Conservation (phyloP, 2,329 filamentous ascomycete species). For the Aureobasidium sp. region DNA sequence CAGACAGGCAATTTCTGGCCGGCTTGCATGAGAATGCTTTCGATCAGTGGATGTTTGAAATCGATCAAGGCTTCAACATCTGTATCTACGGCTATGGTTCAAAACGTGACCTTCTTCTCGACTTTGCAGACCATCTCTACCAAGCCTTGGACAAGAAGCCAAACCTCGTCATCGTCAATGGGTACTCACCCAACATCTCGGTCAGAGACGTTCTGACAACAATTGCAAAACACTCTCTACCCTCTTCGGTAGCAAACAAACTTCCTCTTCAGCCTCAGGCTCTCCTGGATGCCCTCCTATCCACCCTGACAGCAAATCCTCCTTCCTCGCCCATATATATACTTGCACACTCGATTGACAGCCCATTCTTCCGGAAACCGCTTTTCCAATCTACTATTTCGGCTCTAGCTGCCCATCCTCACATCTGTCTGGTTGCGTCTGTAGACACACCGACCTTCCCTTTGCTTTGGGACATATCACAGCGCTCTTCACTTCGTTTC, state of each 20-base stretch:
- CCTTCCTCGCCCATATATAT: constrained; percentile 27
- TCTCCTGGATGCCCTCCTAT: constrained; percentile 58
- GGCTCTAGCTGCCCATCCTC: constrained; percentile 63
- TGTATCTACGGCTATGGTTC: constrained; percentile 92
- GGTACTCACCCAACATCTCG: constrained; percentile 60
- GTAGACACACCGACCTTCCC: constrained; percentile 83
- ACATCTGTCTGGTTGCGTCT: constrained; percentile 66
- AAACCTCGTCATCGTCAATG: constrained; percentile 77
- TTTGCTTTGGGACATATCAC: constrained; percentile 78
- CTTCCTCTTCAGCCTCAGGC: constrained; percentile 57
- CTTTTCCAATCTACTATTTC: constrained; percentile 64
- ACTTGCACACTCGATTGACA: constrained; percentile 76
- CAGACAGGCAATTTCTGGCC: constrained; percentile 62
- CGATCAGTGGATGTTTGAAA: constrained; percentile 86
- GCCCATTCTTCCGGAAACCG: constrained; percentile 62
- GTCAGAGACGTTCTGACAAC: constrained; percentile 62
- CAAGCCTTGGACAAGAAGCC: constrained; percentile 33
- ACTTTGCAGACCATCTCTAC: constrained; percentile 66
- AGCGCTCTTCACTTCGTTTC: constrained; percentile 77
- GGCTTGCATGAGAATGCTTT: constrained; percentile 73
- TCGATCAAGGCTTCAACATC: constrained; percentile 76
- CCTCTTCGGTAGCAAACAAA: constrained; percentile 36
- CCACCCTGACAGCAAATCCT: constrained; percentile 46
- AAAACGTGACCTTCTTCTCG: constrained; percentile 65
- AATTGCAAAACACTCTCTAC: constrained; percentile 54